Conservation (phyloP, 345 rosid species). For the Anastatica hierochuntica region DNA sequence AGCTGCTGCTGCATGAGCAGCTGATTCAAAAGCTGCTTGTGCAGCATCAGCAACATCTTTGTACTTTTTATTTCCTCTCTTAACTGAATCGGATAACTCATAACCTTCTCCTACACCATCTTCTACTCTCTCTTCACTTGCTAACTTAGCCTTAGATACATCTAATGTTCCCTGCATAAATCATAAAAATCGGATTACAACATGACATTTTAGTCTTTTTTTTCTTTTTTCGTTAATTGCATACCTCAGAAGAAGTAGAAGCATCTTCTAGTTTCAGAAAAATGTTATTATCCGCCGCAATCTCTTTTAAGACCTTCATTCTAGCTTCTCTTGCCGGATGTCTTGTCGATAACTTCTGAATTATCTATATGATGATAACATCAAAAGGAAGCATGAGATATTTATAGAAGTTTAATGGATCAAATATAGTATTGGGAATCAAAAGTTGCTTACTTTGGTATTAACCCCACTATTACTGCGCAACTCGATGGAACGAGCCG, state of each 20-base stretch:
- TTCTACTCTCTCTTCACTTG: slow-evolving; percentile 8
- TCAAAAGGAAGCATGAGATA: neutral
- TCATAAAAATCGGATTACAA: neutral
- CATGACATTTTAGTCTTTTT: neutral
- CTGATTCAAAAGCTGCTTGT: slow-evolving; percentile 81
- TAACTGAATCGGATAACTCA: slow-evolving; percentile 26
- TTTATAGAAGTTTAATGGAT: too few species aligned
- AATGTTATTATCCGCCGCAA: slow-evolving; percentile 58
- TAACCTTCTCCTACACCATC: slow-evolving; percentile 16
- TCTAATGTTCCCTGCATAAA: slow-evolving; percentile 32
- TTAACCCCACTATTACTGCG: slow-evolving; percentile 67
- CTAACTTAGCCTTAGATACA: slow-evolving; percentile 1
- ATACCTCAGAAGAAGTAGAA: slow-evolving; percentile 35
- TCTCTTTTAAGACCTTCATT: slow-evolving; percentile 51
- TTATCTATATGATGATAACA: slow-evolving; percentile 19
- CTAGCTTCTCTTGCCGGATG: slow-evolving; percentile 46
- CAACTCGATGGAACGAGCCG: slow-evolving; percentile 61
- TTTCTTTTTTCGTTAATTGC: neutral
- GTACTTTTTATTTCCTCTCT: slow-evolving; percentile 41
- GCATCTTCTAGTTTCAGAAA: slow-evolving; percentile 40
- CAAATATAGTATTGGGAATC: slow-evolving; percentile 4
- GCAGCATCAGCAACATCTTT: slow-evolving; percentile 92
- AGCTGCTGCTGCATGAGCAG: slow-evolving; percentile 79
- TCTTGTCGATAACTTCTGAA: slow-evolving; percentile 32
- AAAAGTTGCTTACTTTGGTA: slow-evolving; percentile 34